phyloP scores from a whole-genome alignment of 2,329 filamentous ascomycete genomes.

The Alternaria angustiovoidea region DNA sequence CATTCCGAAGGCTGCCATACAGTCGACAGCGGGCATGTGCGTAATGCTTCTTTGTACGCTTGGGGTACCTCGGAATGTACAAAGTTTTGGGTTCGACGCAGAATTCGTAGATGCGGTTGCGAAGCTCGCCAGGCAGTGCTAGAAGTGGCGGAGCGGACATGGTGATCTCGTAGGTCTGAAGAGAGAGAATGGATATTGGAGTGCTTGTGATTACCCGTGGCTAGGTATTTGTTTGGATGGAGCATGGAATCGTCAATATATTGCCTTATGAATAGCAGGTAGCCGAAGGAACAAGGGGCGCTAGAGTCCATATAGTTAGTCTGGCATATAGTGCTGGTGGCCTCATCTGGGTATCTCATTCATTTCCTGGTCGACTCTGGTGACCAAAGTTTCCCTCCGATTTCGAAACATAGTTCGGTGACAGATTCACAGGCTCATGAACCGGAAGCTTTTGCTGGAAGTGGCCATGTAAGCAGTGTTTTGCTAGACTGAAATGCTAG shows the following conservation, averaged over 20 bases:
- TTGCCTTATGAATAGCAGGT: neutral
- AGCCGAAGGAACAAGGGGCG: neutral
- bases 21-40: neutral
- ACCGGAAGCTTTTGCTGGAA: too few species aligned
- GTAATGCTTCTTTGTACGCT: neutral
- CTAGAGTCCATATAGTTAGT: neutral
- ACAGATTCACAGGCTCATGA: neutral
- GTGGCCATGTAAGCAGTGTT: too few species aligned
- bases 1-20: neutral
- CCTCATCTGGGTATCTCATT: neutral
- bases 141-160: neutral
- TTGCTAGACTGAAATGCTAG: too few species aligned
- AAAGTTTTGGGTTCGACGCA: neutral
- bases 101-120: slow-evolving; percentile 12
- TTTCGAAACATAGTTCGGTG: too few species aligned
- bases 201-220: too few species aligned
- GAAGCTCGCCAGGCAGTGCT: slow-evolving; percentile 4
- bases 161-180: neutral
- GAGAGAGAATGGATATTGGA: neutral
- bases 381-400: too few species aligned
- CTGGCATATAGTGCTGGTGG: neutral
- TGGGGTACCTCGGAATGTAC: neutral
- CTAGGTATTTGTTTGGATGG: neutral
- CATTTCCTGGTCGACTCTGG: too few species aligned
- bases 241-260: neutral